These are phyloP conservation scores for Leishmania arabica DNA, from an alignment of 208 protist species.

Conservation along the genomic window DNA sequence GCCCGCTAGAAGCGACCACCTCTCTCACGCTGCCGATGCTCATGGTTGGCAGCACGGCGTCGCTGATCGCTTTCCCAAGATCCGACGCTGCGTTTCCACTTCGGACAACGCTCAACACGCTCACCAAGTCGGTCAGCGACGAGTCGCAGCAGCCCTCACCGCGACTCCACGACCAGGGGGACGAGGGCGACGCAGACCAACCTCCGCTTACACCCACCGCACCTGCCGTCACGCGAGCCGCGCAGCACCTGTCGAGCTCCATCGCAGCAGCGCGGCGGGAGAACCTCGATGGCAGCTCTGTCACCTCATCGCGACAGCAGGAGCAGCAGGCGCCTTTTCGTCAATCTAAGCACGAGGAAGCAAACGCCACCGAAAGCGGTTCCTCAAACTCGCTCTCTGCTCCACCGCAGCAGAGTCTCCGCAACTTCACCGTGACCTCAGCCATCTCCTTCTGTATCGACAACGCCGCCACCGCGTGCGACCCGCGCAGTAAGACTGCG, in stretches of 20 bases:
- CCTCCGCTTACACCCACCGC: conserved; percentile 1
- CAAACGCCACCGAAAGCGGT: conserved; percentile 1
- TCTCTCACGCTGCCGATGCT: conserved; percentile 16
- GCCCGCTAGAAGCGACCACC: not conserved
- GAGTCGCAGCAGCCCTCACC: not conserved
- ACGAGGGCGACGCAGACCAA: not conserved
- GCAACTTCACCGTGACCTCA: conserved; percentile 22
- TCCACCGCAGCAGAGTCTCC: conserved; percentile 11
- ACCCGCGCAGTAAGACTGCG: not conserved
- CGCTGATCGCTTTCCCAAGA: not conserved
- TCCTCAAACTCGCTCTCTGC: conserved; percentile 13
- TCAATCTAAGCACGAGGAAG: not conserved
- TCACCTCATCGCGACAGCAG: conserved; percentile 2
- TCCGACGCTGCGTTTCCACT: conserved; percentile 4
- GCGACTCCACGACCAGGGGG: not conserved
- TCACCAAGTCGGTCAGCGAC: not conserved
- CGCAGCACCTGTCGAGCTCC: conserved; percentile 1
- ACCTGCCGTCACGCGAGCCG: not conserved
- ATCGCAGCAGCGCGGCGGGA: conserved; percentile 1
- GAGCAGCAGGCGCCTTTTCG: not conserved
- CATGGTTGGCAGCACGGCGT: conserved; percentile 18
- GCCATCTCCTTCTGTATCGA: conserved; percentile 9
- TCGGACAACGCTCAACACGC: not conserved
- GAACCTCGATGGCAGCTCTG: not conserved
- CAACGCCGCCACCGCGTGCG: not conserved